Percentiles rank a stretch among this genome's conserved stretches.
Evolutionary conservation across 208 protist species (phyloP).

Genomic region (Vickermania ingenoplastis): DNA sequence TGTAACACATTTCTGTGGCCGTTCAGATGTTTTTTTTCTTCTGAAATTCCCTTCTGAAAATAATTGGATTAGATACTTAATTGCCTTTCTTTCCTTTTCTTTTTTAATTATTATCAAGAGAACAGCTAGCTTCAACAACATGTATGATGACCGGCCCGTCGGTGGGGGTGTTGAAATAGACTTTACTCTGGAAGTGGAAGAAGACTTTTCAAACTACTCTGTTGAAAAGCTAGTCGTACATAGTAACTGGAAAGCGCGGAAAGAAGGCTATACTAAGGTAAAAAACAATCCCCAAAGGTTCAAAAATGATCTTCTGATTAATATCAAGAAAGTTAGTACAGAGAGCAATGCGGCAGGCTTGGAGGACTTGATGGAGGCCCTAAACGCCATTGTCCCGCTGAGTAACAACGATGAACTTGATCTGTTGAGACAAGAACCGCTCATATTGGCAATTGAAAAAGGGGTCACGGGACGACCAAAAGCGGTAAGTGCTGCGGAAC

Average conservation of each 20-base stretch:
- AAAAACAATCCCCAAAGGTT: constrained; percentile 15
- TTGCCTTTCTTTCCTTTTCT: constrained; percentile 9
- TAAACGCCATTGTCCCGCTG: constrained; percentile 23
- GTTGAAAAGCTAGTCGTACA: constrained; percentile 41
- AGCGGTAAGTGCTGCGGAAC: constrained; percentile 29
- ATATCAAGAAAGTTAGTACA: constrained; percentile 14
- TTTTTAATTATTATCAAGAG: too few species aligned
- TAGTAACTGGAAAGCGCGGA: constrained; percentile 72
- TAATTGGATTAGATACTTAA: not conserved
- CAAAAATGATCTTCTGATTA: constrained; percentile 27
- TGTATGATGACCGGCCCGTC: constrained; percentile 32
- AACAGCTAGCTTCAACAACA: too few species aligned
- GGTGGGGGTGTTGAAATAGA: constrained; percentile 12
- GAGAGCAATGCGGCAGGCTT: constrained; percentile 60
- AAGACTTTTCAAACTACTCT: constrained; percentile 42
- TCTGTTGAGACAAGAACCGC: constrained; percentile 21
- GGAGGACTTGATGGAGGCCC: constrained; percentile 52
- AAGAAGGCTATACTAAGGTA: constrained; percentile 48
- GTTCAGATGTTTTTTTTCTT: not conserved
- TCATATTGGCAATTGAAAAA: constrained; percentile 49
- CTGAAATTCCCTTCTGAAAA: not conserved
- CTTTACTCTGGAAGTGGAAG: constrained; percentile 13
- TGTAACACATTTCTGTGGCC: too few species aligned
- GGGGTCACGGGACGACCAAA: constrained; percentile 73
- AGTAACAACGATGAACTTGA: constrained; percentile 27